A percentile compares a stretch with the other conserved stretches of the same genome.
phyloP scores from a whole-genome alignment of 164 flowering plant genomes.

The grape (Vitis vinifera) region ASM3070453v1 NC_081820.1:21607001-21607500 shows the following conservation, averaged over 20 bases:
- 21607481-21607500: too few species aligned
- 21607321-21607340: not conserved
- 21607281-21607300: conserved; percentile 97
- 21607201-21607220: conserved; percentile 93
- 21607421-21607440: too few species aligned
- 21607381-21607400: too few species aligned
- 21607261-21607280: conserved; percentile 90
- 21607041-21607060: conserved; percentile 74
- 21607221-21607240: conserved; percentile 77
- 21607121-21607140: conserved; percentile 31
- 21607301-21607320: conserved; percentile 90
- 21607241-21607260: conserved; percentile 82
- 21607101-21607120: conserved; percentile 33
- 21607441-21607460: too few species aligned
- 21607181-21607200: conserved; percentile 79
- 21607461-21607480: too few species aligned
- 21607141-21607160: conserved; percentile 21
- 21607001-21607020: conserved; percentile 45
- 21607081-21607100: conserved; percentile 66
- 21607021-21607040: conserved; percentile 81
- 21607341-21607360: not conserved
- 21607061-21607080: conserved; percentile 87
- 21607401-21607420: too few species aligned
- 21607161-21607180: conserved; percentile 38
- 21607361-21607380: not conserved